Percentiles rank a stretch among this genome's conserved stretches.
These are phyloP conservation scores for Asclepias syriaca DNA, from an alignment of 257 asterid species.

Conservation along the genomic window DNA sequence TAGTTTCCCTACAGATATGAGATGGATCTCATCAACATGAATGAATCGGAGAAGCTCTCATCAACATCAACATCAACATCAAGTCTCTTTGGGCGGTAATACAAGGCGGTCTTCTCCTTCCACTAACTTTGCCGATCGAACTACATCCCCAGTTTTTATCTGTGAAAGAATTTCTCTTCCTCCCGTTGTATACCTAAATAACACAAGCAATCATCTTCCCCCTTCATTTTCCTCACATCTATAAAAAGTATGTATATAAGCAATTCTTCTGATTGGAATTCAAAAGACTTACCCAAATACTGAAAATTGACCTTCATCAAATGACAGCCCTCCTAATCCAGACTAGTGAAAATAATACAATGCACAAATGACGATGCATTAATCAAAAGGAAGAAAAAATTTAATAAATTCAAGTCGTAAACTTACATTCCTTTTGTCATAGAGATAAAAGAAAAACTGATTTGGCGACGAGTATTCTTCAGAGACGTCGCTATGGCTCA, in stretches of 20 bases:
- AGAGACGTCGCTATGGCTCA: conserved; percentile 79
- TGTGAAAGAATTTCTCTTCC: conserved; percentile 71
- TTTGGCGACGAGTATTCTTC: conserved; percentile 92
- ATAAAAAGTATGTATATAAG: neutral
- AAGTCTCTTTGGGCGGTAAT: conserved; percentile 47
- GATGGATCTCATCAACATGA: neutral
- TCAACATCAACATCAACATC: neutral
- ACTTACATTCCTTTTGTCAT: conserved; percentile 89
- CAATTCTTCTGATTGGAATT: neutral
- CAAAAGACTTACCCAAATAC: conserved; percentile 64
- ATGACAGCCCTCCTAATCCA: conserved; percentile 94
- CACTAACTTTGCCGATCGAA: conserved; percentile 72
- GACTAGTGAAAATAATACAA: conserved; percentile 40
- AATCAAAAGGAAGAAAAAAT: neutral
- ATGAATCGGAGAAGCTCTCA: neutral
- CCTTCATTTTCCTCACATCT: neutral
- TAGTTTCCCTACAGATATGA: too few relatives aligned
- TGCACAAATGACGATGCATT: conserved; percentile 1
- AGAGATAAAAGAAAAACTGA: conserved; percentile 94
- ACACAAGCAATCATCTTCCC: neutral
- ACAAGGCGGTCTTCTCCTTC: conserved; percentile 86
- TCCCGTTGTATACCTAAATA: conserved; percentile 49
- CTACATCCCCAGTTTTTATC: conserved; percentile 76
- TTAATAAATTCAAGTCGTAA: neutral
- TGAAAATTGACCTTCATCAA: conserved; percentile 94